Evolutionary conservation across 2,329 filamentous ascomycete genomes (phyloP), one percentile per base, ranked within the genome.

Genomic region (Ophiocordyceps robertsii): DNA sequence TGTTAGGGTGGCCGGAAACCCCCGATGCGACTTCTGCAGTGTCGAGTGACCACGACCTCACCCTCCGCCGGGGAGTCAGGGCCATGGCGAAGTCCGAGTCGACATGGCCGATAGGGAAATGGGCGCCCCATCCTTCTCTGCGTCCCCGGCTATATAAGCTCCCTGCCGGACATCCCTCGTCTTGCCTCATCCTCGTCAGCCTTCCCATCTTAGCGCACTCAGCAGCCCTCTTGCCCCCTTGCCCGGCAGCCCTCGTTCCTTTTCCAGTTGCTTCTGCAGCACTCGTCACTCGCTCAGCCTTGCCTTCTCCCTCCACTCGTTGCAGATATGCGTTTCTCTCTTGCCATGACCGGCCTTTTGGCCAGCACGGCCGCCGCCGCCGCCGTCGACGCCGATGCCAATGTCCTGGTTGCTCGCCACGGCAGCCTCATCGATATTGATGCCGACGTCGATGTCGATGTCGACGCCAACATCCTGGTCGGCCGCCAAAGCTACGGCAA

Each of bases 251-350:
- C 31, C 5, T 32, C 31, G 31, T 10, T 33, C 31, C 11, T 33
- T 33, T 16, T 13, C 31, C 31, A 14, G 31, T 33, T 16, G 31
- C 31, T 33, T 33, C 31, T 27, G 7, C 24, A 27, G 24, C 24
- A 27, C 24, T 27, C 6, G 24, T 27, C 24, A 27, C 24, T 27
- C 24, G 24, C 24, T 27, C 13, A 7, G 12, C 37, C 17, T 21
- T 38, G 14, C 6, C 14, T 38, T 24, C 7, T 44, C 39, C 47
- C 17, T 21, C 17, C 36, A 8, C 17, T 24, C 9, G 3, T 36
- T 10, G 10, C n/a, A 10, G 53, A 39, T n/a, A 61, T 61, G 59
- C 54, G 45, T 49, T 59, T 61, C 56, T 47, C 51, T 40, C 46
- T 53, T 46, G 51, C 56, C 36, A 31, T 56, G 41, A 52, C 55